Evolutionary conservation across 208 protist species (phyloP).

Genomic region (Trypanosoma brucei): DNA sequence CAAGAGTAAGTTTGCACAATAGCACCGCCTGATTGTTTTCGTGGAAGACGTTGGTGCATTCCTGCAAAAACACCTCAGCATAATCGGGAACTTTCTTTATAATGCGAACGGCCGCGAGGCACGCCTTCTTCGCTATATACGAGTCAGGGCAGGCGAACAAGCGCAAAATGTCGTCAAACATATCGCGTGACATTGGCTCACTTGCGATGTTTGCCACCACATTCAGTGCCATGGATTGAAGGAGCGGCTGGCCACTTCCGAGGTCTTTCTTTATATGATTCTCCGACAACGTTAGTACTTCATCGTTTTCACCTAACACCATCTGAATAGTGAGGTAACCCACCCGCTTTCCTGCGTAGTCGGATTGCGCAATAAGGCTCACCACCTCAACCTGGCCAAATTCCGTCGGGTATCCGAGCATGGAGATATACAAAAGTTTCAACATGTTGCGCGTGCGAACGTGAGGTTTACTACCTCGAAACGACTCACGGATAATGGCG

Average conservation of each 20-base stretch:
- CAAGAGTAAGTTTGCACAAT: constrained; percentile 88
- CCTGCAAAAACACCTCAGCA: constrained; percentile 94
- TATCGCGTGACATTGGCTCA: constrained; percentile 95
- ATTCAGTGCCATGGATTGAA: constrained; percentile 94
- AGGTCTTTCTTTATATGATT: constrained; percentile 97
- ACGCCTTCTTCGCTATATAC: constrained; percentile 95
- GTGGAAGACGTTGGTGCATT: constrained; percentile 61
- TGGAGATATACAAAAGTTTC: constrained; percentile 99
- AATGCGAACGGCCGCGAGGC: constrained; percentile 80
- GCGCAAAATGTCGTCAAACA: constrained; percentile 91
- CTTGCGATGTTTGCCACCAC: constrained; percentile 96
- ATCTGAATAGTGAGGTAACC: constrained; percentile 96
- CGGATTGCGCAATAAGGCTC: constrained; percentile 93
- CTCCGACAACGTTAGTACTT: constrained; percentile 97
- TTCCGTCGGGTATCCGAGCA: constrained; percentile 99
- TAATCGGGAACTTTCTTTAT: constrained; percentile 94
- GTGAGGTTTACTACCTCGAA: constrained; percentile 90
- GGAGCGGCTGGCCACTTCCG: constrained; percentile 63
- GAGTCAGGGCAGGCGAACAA: constrained; percentile 79
- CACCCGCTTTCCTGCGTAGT: constrained; percentile 97
- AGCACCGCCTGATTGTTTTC: constrained; percentile 73
- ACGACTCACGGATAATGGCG: constrained; percentile 92
- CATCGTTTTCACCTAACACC: constrained; percentile 96
- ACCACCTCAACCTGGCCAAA: constrained; percentile 99
- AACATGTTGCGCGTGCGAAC: constrained; percentile 96